Evolutionary conservation across 768 basidiomycete species (phyloP).

Genomic region (Amylocystis lapponica): DNA sequence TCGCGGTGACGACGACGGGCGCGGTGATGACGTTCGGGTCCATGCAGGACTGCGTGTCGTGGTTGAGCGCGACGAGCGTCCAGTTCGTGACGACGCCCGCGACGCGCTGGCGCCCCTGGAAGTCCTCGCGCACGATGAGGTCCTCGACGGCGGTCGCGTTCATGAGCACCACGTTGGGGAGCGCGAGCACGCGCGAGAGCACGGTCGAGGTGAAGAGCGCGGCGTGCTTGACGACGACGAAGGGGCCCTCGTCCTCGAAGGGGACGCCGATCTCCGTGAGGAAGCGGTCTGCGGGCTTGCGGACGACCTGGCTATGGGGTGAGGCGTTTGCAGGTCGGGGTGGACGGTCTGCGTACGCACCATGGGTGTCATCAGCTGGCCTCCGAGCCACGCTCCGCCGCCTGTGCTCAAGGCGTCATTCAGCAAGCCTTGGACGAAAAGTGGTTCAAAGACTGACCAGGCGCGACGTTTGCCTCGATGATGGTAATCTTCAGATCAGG

Average conservation of each 20-base stretch:
- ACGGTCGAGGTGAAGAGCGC: conserved; percentile 77
- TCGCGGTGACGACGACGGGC: conserved; percentile 64
- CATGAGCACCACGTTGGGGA: conserved; percentile 69
- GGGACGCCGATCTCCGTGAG: conserved; percentile 62
- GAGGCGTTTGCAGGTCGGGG: not conserved
- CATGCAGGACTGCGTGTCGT: conserved; percentile 66
- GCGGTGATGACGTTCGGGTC: conserved; percentile 82
- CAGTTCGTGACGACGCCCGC: conserved; percentile 53
- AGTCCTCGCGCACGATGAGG: conserved; percentile 59
- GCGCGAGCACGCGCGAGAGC: conserved; percentile 61
- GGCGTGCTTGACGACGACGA: conserved; percentile 78
- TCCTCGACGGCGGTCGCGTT: conserved; percentile 83
- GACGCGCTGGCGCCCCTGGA: conserved; percentile 36
- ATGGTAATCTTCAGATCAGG: conserved; percentile 65
- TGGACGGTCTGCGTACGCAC: conserved; percentile 27
- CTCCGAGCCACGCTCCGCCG: conserved; percentile 74
- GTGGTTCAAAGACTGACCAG: conserved; percentile 30
- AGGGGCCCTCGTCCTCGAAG: conserved; percentile 73
- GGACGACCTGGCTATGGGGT: conserved; percentile 48
- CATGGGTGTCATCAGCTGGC: conserved; percentile 78
- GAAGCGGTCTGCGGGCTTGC: conserved; percentile 73
- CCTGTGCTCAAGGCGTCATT: conserved; percentile 16
- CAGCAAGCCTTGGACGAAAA: not conserved
- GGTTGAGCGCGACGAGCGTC: conserved; percentile 47
- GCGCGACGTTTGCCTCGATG: conserved; percentile 75